These are phyloP conservation scores for thale cress (Arabidopsis thaliana) DNA, from an alignment of 345 rosid species.

Conservation along the genomic window DNA sequence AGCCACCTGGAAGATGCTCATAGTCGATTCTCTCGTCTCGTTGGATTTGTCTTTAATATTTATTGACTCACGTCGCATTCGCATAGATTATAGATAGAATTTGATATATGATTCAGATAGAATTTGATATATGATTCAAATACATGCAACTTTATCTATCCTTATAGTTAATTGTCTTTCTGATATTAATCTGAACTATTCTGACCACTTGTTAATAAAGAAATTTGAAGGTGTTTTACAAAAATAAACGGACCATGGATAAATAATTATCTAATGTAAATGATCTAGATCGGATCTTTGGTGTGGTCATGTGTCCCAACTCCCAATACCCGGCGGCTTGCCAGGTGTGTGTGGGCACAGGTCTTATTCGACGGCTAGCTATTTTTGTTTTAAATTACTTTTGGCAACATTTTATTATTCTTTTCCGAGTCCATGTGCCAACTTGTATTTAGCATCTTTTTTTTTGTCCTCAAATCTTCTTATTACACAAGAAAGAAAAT, in stretches of 20 bases:
- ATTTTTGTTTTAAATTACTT: neutral
- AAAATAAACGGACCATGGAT: neutral
- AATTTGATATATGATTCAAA: neutral
- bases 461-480: too few species aligned
- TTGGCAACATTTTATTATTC: neutral
- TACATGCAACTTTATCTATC: neutral
- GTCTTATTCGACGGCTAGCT: constrained; percentile 7
- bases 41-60: neutral
- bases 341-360: neutral
- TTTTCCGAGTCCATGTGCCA: neutral
- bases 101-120: neutral
- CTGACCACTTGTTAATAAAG: neutral
- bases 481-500: too few species aligned
- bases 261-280: neutral
- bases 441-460: neutral
- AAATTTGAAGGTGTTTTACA: neutral
- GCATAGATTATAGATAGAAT: neutral
- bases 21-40: constrained; percentile 26
- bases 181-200: neutral
- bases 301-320: neutral
- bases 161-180: neutral
- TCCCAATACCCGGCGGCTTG: constrained; percentile 19
- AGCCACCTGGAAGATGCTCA: neutral
- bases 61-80: neutral
- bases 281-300: constrained; percentile 2